Conservation (phyloP, 345 rosid genomes). For the Pistacia integerrima region DNA sequence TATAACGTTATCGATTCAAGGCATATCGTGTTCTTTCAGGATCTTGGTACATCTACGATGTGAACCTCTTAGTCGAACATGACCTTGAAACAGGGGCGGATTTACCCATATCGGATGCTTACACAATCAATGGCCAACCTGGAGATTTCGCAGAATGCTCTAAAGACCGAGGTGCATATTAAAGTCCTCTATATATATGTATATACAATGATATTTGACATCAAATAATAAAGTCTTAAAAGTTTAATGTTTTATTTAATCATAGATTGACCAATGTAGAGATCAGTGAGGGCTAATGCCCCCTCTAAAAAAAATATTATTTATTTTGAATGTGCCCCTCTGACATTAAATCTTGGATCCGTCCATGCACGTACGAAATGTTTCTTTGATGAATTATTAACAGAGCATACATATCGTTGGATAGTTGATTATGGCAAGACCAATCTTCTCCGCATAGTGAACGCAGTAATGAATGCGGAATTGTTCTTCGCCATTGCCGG, state of each 20-base stretch:
- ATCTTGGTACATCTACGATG: constrained; percentile 24
- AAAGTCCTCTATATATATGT: background rate
- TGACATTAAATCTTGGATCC: no score
- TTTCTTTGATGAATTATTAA: background rate
- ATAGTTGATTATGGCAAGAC: background rate
- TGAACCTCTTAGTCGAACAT: constrained; percentile 1
- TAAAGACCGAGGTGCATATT: background rate
- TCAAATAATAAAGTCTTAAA: no score
- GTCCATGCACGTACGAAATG: background rate
- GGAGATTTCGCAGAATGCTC: constrained; percentile 29
- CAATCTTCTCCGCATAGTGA: background rate
- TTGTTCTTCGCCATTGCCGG: background rate
- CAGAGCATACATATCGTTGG: background rate
- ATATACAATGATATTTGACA: background rate
- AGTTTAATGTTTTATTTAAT: no score
- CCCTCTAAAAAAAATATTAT: no score
- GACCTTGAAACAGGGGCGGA: constrained; percentile 4
- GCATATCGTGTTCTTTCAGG: background rate
- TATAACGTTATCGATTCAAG: background rate
- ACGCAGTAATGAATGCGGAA: constrained; percentile 4
- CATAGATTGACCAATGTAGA: no score
- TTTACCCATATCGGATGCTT: constrained; percentile 16
- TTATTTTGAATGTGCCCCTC: no score
- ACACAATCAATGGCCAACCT: constrained; percentile 13
- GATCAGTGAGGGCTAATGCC: no score